These are phyloP conservation scores for Metschnikowia dekortorum DNA, from an alignment of 805 yeast genomes.

Conservation along the genomic window DNA sequence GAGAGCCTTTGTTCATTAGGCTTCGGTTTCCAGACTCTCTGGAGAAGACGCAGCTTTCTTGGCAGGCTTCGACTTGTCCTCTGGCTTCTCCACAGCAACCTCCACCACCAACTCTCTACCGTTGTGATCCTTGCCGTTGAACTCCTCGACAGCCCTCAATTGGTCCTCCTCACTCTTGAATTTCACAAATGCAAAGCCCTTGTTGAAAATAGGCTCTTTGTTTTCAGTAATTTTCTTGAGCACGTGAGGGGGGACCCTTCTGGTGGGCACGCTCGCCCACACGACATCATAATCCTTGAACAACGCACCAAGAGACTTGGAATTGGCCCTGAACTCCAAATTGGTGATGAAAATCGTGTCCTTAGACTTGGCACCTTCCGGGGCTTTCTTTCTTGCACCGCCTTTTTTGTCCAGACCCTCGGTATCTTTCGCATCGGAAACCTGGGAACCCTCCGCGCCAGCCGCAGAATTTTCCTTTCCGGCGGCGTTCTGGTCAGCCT, in stretches of 20 bases:
- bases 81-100: conserved; percentile 61
- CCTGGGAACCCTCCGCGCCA: neutral
- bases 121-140: conserved; percentile 58
- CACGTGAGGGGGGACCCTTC: conserved; percentile 41
- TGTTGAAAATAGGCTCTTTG: conserved; percentile 40
- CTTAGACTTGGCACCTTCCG: conserved; percentile 51
- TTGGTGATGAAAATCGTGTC: conserved; percentile 61
- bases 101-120: conserved; percentile 66
- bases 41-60: neutral
- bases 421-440: conserved; percentile 1
- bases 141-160: conserved; percentile 63
- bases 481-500: neutral
- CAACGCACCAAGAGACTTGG: conserved; percentile 41
- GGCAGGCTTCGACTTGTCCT: neutral
- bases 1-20: neutral
- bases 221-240: conserved; percentile 43
- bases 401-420: neutral
- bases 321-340: conserved; percentile 48
- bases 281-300: conserved; percentile 48
- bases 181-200: conserved; percentile 64
- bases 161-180: conserved; percentile 61
- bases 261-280: conserved; percentile 58
- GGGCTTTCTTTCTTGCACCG: conserved; percentile 13
- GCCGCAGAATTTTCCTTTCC: neutral
- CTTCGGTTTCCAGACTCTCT: neutral